These are phyloP conservation scores for Priceomyces medius DNA, from an alignment of 805 yeast species.

Conservation along the genomic window DNA sequence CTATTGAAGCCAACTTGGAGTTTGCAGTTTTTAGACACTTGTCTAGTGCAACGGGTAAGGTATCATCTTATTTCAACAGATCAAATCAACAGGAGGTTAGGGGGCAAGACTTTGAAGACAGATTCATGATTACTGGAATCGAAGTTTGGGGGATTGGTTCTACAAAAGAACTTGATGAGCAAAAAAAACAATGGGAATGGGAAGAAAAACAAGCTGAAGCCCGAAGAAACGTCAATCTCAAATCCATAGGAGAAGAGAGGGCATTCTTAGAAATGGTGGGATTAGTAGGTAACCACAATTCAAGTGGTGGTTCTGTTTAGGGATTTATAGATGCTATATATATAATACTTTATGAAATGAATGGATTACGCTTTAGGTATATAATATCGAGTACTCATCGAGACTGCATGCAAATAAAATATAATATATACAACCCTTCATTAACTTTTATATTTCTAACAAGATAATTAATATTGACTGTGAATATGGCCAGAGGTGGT, in stretches of 20 bases:
- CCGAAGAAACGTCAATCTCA: conserved; percentile 66
- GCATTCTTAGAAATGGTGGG: conserved; percentile 87
- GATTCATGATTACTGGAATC: conserved; percentile 67
- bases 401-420: background rate
- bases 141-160: conserved; percentile 95
- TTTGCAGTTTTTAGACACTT: conserved; percentile 75
- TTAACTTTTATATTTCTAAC: background rate
- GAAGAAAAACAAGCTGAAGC: conserved; percentile 83
- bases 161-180: conserved; percentile 72
- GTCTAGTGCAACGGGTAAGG: conserved; percentile 31
- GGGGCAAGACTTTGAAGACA: conserved; percentile 54
- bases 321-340: too few species aligned
- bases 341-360: background rate
- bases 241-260: conserved; percentile 72
- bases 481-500: conserved; percentile 8
- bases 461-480: background rate
- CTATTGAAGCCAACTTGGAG: conserved; percentile 76
- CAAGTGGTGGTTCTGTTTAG: conserved; percentile 50
- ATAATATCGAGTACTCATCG: conserved; percentile 2
- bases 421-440: background rate
- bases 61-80: conserved; percentile 23
- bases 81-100: conserved; percentile 19
- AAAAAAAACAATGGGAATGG: conserved; percentile 83
- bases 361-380: background rate
- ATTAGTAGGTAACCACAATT: conserved; percentile 44